These are phyloP conservation scores for Phaeosphaeria sp. DNA, from an alignment of 2,329 filamentous ascomycete genomes.

Conservation along the genomic window DNA sequence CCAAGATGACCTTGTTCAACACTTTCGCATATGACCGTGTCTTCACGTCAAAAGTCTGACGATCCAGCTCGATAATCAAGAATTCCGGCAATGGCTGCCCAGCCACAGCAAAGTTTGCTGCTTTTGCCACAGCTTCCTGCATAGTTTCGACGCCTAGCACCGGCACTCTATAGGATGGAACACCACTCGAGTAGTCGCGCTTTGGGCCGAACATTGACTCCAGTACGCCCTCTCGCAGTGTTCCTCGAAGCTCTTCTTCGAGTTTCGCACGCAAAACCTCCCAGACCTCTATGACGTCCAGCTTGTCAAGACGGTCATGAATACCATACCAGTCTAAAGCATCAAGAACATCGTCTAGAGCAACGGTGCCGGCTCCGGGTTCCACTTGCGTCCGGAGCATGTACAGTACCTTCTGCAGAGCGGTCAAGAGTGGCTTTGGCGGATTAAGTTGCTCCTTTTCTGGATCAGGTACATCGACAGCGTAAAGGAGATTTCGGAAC, in stretches of 20 bases:
- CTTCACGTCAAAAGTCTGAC: slow-evolving; percentile 62
- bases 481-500: slow-evolving; percentile 63
- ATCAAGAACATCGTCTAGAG: slow-evolving; percentile 43
- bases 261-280: slow-evolving; percentile 59
- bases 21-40: slow-evolving; percentile 64
- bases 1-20: slow-evolving; percentile 61
- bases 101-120: slow-evolving; percentile 30
- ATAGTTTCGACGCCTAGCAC: slow-evolving; percentile 46
- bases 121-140: slow-evolving; percentile 50
- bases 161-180: slow-evolving; percentile 44
- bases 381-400: slow-evolving; percentile 54
- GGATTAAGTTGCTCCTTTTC: slow-evolving; percentile 53
- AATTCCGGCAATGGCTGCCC: slow-evolving; percentile 53
- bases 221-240: slow-evolving; percentile 49
- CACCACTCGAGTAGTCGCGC: slow-evolving; percentile 40
- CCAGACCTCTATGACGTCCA: slow-evolving; percentile 63
- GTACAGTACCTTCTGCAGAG: slow-evolving; percentile 60
- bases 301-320: slow-evolving; percentile 46
- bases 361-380: slow-evolving; percentile 41
- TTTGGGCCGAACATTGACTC: slow-evolving; percentile 56
- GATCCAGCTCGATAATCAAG: slow-evolving; percentile 62
- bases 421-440: slow-evolving; percentile 59
- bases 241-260: slow-evolving; percentile 59
- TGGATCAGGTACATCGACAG: slow-evolving; percentile 55
- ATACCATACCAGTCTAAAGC: slow-evolving; percentile 51